Evolutionary conservation across 108 stramenopile genomes (phyloP).

Genomic region (Nannochloropsis gaditana): DNA sequence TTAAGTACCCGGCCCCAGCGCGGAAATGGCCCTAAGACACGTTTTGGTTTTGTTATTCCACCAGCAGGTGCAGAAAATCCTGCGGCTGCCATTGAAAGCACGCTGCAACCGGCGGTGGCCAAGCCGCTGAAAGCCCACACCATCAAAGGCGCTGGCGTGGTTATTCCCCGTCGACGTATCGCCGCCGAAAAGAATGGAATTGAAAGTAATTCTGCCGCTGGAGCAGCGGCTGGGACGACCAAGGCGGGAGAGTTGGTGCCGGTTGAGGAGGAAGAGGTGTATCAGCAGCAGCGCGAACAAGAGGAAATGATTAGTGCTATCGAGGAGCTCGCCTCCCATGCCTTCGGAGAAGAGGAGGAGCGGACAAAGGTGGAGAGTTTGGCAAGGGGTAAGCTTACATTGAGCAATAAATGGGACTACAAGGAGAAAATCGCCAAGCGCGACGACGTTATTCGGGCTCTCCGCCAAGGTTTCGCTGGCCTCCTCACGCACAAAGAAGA

Average conservation of each 20-base stretch:
- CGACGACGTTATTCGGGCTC: constrained; percentile 11
- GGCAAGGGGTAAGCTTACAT: neutral
- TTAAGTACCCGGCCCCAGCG: neutral
- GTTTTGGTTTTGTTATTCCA: neutral
- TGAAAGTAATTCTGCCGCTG: neutral
- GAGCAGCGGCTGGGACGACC: neutral
- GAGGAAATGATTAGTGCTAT: constrained; percentile 8
- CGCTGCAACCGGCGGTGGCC: neutral
- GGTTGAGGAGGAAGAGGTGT: constrained; percentile 1
- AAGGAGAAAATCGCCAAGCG: constrained; percentile 20
- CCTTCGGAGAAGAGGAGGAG: neutral
- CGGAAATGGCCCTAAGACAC: neutral
- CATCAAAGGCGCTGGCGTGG: constrained; percentile 9
- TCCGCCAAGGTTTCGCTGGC: neutral
- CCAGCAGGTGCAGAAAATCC: constrained; percentile 16
- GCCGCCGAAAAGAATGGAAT: neutral
- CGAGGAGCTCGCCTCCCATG: neutral
- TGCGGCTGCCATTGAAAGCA: neutral
- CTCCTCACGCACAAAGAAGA: neutral
- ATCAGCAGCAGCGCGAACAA: neutral
- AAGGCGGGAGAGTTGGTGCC: neutral
- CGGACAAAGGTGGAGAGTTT: neutral
- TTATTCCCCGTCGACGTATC: neutral
- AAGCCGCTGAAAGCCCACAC: constrained; percentile 1
- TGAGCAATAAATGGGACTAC: constrained; percentile 25